Base-by-base conservation (phyloP, 2,329 filamentous ascomycete genomes). In the Stagonosporopsis cucurbitacearum region DNA sequence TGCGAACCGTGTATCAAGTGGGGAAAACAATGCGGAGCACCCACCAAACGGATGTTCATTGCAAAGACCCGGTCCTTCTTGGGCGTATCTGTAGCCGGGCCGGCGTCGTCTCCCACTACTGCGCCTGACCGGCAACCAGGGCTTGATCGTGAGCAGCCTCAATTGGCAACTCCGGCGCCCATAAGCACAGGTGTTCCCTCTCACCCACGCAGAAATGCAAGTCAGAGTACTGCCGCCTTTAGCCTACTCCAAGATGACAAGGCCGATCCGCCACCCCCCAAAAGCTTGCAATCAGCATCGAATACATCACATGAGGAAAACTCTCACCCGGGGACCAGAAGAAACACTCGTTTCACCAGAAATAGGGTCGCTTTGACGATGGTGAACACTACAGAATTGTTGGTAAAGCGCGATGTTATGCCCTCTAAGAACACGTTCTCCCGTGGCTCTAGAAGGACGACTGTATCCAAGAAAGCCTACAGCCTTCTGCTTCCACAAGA, bases 1-100 rank as follows among this genome's bases (percentile, higher is more conserved):
- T 63, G 64, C 40, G 49, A 58, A 23, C 51, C 44, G 9, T 66
- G 60, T 12, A 49, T 51, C 7, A 44, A 50, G 25, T 45, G 46
- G 46, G 12, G 12, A 15, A 55, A 50, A 23, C 42, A 28, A 9
- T 55, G 46, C 26, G 40, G 46, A 22, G 46, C 52, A 11, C 41
- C 52, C 3, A 40, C 41, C 17, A 50, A 45, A 9, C 40, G 46
- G 6, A 26, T 22, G 0, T 15, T 46, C 20, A 50, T 28, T 17
- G 17, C 41, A 2, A 28, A 35, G 4, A 45, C 46, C 2, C 46
- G 35, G 2, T 41, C 45, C 2, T 50, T 41, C 7, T 15, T 50
- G 15, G 46, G 46, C 6, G 8, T 35, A 2, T 19, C 19, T 5
- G 40, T 33, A 25, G 25, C 51, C 11, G 52, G 49, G 28, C 28